Evolutionary conservation across 176 grass and related monocot species (phyloP).

Genomic region (Dendrocalamus sinicus): DNA sequence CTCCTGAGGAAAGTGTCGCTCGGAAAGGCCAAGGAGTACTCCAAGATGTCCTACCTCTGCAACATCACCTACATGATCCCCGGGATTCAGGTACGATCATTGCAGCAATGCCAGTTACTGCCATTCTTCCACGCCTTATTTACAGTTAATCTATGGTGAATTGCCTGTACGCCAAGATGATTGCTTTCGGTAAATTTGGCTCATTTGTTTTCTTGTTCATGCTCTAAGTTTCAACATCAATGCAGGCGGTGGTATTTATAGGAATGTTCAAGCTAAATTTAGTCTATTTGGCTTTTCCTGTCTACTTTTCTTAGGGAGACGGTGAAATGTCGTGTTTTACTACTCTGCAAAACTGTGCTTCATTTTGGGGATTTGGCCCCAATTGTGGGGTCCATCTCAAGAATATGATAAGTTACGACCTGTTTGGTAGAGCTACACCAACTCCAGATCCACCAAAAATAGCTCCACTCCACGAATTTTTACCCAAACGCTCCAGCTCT

Average conservation of each 20-base stretch:
- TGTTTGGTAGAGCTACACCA: no score
- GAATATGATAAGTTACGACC: no score
- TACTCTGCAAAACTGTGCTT: background rate
- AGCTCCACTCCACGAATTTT: no score
- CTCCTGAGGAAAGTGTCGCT: constrained; percentile 73
- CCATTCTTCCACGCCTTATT: background rate
- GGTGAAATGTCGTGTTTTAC: constrained; percentile 8
- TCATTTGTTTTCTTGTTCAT: constrained; percentile 5
- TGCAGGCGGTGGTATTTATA: constrained; percentile 28
- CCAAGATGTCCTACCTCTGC: constrained; percentile 83
- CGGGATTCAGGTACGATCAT: constrained; percentile 64
- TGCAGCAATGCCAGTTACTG: background rate
- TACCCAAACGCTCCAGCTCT: no score
- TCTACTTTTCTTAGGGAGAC: background rate
- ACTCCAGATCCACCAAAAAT: no score
- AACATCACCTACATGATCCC: constrained; percentile 78
- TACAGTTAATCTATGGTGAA: background rate
- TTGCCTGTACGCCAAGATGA: background rate
- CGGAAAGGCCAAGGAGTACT: constrained; percentile 57
- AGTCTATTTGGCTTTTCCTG: constrained; percentile 18
- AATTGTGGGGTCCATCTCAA: background rate
- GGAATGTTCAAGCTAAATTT: constrained; percentile 27
- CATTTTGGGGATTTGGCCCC: background rate
- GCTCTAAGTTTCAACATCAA: constrained; percentile 18
- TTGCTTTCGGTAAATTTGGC: background rate